Percentiles rank a stretch among this genome's conserved stretches.
Conservation (phyloP, 2,329 filamentous ascomycete species). For the Xylariaceae sp. region DNA sequence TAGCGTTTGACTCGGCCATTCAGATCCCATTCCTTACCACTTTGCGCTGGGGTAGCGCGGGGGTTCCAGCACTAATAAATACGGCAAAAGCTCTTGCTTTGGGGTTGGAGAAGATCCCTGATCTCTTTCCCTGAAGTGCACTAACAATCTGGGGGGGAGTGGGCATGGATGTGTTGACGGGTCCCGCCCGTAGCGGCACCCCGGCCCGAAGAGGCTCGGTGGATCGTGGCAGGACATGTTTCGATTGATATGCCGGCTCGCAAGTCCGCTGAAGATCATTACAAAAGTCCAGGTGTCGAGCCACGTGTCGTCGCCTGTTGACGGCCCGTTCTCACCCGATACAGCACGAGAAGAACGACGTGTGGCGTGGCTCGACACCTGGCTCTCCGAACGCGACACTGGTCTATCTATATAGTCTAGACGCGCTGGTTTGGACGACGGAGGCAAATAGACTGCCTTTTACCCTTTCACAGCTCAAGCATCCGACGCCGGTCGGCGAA, state of each 20-base stretch:
- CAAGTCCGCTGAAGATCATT: slow-evolving; percentile 22
- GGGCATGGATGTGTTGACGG: slow-evolving; percentile 6
- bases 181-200: slow-evolving; percentile 27
- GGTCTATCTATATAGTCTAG: not conserved
- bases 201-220: slow-evolving; percentile 29
- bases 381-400: slow-evolving; percentile 3
- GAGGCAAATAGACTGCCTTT: slow-evolving; percentile 20
- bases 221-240: slow-evolving; percentile 17
- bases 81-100: slow-evolving; percentile 7
- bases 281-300: slow-evolving; percentile 11
- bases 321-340: slow-evolving; percentile 24
- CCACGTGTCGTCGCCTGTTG: slow-evolving; percentile 5
- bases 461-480: slow-evolving; percentile 9
- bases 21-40: slow-evolving; percentile 31
- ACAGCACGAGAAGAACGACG: slow-evolving; percentile 9
- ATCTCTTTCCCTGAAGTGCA: not conserved
- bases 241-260: slow-evolving; percentile 32
- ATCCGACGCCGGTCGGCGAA: slow-evolving; percentile 5
- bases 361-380: slow-evolving; percentile 3
- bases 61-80: slow-evolving; percentile 30
- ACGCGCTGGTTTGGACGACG: not conserved
- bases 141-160: slow-evolving; percentile 3
- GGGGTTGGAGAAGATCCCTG: slow-evolving; percentile 8
- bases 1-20: slow-evolving; percentile 31
- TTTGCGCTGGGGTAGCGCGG: slow-evolving; percentile 26